phyloP scores from a whole-genome alignment of 257 asterid genomes.

The Perilla frutescens region DNA sequence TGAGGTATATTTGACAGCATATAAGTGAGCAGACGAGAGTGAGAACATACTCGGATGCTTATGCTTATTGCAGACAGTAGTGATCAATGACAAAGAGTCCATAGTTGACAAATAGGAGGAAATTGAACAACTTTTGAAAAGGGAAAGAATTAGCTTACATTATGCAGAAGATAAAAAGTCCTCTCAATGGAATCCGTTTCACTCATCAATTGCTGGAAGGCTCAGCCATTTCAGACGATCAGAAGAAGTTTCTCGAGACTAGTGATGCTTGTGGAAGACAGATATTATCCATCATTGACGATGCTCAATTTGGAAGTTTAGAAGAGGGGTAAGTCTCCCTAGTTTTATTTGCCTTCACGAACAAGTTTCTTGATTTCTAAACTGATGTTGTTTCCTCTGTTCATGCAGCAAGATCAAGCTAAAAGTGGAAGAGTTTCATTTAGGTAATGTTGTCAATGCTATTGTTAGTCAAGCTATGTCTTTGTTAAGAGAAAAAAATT shows the following conservation, averaged over 20 bases:
- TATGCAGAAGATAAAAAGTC: constrained; percentile 62
- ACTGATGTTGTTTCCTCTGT: constrained; percentile 15
- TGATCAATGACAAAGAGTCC: constrained; percentile 31
- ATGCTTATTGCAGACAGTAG: constrained; percentile 57
- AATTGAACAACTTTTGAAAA: constrained; percentile 25
- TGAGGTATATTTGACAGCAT: constrained; percentile 58
- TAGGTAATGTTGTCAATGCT: constrained; percentile 65
- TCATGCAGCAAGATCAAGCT: constrained; percentile 54
- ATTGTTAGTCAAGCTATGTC: constrained; percentile 71
- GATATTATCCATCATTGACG: constrained; percentile 57
- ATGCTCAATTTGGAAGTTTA: constrained; percentile 39
- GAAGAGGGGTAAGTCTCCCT: constrained; percentile 53
- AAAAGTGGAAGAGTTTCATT: constrained; percentile 51
- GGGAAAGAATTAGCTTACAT: constrained; percentile 60
- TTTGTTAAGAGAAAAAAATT: constrained; percentile 52
- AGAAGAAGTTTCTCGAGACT: constrained; percentile 62
- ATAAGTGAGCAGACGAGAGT: constrained; percentile 49
- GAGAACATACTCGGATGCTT: constrained; percentile 62
- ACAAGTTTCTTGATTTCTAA: neutral
- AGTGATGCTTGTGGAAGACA: constrained; percentile 75
- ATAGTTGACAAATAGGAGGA: constrained; percentile 31
- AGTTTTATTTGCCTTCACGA: neutral
- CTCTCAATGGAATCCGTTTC: constrained; percentile 67
- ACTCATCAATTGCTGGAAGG: constrained; percentile 60
- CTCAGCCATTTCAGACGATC: constrained; percentile 50